Conservation (phyloP, 2,329 filamentous ascomycete genomes). For the Colletotrichum lentis region DNA sequence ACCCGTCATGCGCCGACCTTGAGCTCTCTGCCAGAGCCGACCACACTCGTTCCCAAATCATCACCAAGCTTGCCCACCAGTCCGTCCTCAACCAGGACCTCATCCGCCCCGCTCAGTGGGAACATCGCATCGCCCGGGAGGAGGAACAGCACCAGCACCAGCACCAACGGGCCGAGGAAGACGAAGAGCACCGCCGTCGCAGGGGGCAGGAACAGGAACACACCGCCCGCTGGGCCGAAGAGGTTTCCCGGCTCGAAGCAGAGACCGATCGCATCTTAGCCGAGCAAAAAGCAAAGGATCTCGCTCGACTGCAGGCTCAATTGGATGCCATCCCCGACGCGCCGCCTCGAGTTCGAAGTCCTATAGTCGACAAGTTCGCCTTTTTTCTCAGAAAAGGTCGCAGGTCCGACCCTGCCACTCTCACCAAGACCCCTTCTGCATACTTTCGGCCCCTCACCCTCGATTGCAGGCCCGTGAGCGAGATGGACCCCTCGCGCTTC, state of each 20-base stretch:
- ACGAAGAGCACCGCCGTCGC: constrained; percentile 30
- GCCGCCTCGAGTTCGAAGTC: constrained; percentile 49
- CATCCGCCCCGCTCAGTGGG: constrained; percentile 17
- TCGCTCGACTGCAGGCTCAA: constrained; percentile 55
- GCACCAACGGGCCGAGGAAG: constrained; percentile 17
- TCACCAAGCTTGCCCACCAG: constrained; percentile 34
- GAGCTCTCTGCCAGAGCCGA: constrained; percentile 37
- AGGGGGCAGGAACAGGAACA: constrained; percentile 40
- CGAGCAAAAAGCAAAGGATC: constrained; percentile 60
- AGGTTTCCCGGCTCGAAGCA: constrained; percentile 54
- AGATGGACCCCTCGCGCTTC: constrained; percentile 40
- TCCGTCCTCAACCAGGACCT: constrained; percentile 12
- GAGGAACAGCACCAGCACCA: constrained; percentile 6
- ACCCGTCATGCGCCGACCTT: constrained; percentile 36
- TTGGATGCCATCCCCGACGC: constrained; percentile 49
- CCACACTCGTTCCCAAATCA: constrained; percentile 34
- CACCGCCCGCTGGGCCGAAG: constrained; percentile 48
- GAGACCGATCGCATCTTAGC: constrained; percentile 59
- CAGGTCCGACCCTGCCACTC: constrained; percentile 48
- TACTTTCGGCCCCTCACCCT: constrained; percentile 28
- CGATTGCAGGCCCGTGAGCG: constrained; percentile 28
- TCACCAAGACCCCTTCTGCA: constrained; percentile 32
- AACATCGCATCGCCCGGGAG: constrained; percentile 15
- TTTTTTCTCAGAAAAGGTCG: constrained; percentile 54
- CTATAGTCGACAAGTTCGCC: constrained; percentile 59